Conservation (phyloP, 805 yeast species). For the Metahyphopichia silvanorum region DNA sequence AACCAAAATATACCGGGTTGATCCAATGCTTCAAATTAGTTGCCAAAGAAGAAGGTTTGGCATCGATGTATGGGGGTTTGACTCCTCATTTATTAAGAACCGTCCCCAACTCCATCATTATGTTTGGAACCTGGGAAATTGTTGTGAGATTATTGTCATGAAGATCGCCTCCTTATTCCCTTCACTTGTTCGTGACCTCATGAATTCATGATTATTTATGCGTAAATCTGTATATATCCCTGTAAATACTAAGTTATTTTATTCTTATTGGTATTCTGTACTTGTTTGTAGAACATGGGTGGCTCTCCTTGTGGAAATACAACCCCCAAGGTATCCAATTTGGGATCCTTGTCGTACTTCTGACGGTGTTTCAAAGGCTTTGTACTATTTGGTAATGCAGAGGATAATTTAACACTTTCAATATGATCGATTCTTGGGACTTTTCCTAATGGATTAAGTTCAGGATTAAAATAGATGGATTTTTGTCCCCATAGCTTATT, state of each 20-base stretch:
- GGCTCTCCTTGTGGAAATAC: slow-evolving; percentile 40
- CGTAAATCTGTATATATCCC: slow-evolving; percentile 4
- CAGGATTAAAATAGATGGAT: slow-evolving; percentile 63
- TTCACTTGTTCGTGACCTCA: not conserved
- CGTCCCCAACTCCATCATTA: slow-evolving; percentile 95
- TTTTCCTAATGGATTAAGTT: slow-evolving; percentile 58
- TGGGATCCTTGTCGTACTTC: slow-evolving; percentile 25
- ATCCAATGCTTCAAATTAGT: slow-evolving; percentile 82
- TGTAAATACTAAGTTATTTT: slow-evolving; percentile 3
- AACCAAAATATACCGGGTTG: slow-evolving; percentile 84
- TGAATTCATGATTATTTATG: not conserved
- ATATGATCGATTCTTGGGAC: slow-evolving; percentile 37
- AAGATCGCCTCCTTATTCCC: not conserved
- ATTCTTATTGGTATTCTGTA: slow-evolving; percentile 24
- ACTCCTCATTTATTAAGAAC: slow-evolving; percentile 96
- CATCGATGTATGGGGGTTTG: slow-evolving; percentile 93
- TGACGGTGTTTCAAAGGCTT: slow-evolving; percentile 23
- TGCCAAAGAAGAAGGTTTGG: slow-evolving; percentile 89
- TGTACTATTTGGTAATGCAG: slow-evolving; percentile 22
- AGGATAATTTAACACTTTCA: slow-evolving; percentile 3
- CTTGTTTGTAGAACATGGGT: slow-evolving; percentile 46
- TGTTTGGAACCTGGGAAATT: slow-evolving; percentile 99
- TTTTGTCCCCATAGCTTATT: slow-evolving; percentile 39
- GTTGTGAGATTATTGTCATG: slow-evolving; percentile 35
- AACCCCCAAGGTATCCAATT: slow-evolving; percentile 22